A percentile compares a stretch with the other conserved stretches of the same genome.
These are phyloP conservation scores for Tillandsia fasciculata DNA, from an alignment of 176 grass and related monocot genomes.

Conservation along the genomic window DNA sequence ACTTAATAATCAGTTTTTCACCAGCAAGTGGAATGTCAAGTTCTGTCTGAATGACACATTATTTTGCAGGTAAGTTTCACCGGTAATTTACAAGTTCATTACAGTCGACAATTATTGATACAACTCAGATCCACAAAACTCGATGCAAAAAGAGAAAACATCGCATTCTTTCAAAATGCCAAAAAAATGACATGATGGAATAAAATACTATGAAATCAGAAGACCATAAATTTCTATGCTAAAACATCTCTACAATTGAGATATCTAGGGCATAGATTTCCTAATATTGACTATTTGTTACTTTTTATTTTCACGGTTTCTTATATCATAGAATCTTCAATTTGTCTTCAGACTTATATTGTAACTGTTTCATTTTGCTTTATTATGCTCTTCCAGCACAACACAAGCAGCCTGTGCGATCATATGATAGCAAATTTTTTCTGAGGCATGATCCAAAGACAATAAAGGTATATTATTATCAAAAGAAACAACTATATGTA, in stretches of 20 bases:
- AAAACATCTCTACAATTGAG: background rate
- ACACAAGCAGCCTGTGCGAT: constrained; percentile 35
- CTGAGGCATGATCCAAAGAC: constrained; percentile 53
- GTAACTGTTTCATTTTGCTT: constrained; percentile 18
- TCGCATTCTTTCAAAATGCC: too few relatives aligned
- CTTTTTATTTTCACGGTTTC: background rate
- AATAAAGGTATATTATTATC: constrained; percentile 51
- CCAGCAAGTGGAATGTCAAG: too few relatives aligned
- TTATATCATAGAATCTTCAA: background rate
- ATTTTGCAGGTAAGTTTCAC: too few relatives aligned
- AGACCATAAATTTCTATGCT: background rate
- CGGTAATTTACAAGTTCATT: too few relatives aligned
- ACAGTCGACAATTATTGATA: too few relatives aligned
- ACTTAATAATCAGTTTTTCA: too few relatives aligned
- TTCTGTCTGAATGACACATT: too few relatives aligned
- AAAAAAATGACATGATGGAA: too few relatives aligned
- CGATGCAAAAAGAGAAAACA: too few relatives aligned
- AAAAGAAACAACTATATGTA: background rate
- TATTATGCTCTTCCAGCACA: constrained; percentile 34
- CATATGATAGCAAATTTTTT: constrained; percentile 48
- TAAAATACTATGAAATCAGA: too few relatives aligned
- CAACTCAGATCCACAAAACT: too few relatives aligned
- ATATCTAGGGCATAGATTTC: background rate
- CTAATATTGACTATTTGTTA: background rate
- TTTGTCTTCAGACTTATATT: constrained; percentile 19